Evolutionary conservation across 2,329 filamentous ascomycete genomes (phyloP), one percentile per base, ranked within the genome.

Genomic region (Fusarium palustre): DNA sequence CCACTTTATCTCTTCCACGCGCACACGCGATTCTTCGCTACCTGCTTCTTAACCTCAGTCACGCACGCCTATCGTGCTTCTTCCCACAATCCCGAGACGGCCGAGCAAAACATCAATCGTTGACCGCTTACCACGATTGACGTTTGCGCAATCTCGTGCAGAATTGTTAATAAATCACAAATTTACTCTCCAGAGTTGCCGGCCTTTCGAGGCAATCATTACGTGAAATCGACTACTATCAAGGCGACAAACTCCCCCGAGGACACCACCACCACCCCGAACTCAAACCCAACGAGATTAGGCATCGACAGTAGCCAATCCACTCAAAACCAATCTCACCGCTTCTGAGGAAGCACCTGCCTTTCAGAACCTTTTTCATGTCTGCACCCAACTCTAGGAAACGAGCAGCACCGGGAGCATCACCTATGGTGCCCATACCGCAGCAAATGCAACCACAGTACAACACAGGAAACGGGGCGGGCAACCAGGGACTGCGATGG

Each of bases 381-480:
- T 83, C 86, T 59, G 75, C 80, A 33, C 79, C 82, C 46, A 87
- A 87, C 68, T 78, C 85, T 22, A 81, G 92, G 79, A 96, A 96
- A 83, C 87, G 92, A 78, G 84, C 91, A 71, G 92, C 92, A 47
- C 90, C 92, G 59, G 92, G 91, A 76, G 83, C 90, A 66, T 86
- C 88, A 38, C 90, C 92, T n/a, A 81, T 87, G 69, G 81, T 86
- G 24, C 87, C 88, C 34, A 76, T 83, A 50, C 82, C 83, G 64
- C 82, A 85, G 39, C 82, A 82, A 69, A 80, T 86, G 75, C 85
- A 86, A 59, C 82, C 82, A 66, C 76, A 81, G 39, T 83, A 86
- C 73, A 77, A 80, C 33, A 76, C 80, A 65, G 80, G 83, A 20
- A 81, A 80, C 59, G 84, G 83, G 48, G 78, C 84, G 66, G 76